Evolutionary conservation across 805 yeast genomes (phyloP).

Genomic region (Yamadazyma nakazawae): DNA sequence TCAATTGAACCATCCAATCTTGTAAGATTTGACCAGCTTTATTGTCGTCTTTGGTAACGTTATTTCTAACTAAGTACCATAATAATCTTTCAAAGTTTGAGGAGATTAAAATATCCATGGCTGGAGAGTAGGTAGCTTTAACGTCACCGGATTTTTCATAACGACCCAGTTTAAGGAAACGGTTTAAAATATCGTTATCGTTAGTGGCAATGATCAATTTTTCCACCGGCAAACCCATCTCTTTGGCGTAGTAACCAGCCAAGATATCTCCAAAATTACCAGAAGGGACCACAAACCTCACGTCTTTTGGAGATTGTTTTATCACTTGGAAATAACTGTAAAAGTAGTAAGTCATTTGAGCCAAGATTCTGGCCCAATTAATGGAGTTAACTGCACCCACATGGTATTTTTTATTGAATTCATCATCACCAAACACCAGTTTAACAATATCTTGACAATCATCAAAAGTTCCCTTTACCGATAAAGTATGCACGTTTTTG

Average conservation of each 20-base stretch:
- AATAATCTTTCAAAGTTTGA: conserved; percentile 94
- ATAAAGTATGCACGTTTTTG: conserved; percentile 87
- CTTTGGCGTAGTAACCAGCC: conserved; percentile 92
- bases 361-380: conserved; percentile 98
- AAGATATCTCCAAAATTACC: conserved; percentile 98
- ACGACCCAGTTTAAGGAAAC: conserved; percentile 83
- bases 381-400: conserved; percentile 98
- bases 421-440: conserved; percentile 83
- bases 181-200: conserved; percentile 89
- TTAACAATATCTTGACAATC: conserved; percentile 98
- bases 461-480: conserved; percentile 95
- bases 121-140: conserved; percentile 90
- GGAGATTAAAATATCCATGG: conserved; percentile 96
- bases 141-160: conserved; percentile 75
- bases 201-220: conserved; percentile 91
- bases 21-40: conserved; percentile 73
- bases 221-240: conserved; percentile 92
- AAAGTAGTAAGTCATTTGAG: conserved; percentile 96
- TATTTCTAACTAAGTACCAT: conserved; percentile 87
- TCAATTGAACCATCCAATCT: conserved; percentile 76
- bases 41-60: conserved; percentile 50
- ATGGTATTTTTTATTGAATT: conserved; percentile 85
- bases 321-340: conserved; percentile 78
- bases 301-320: conserved; percentile 39
- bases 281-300: conserved; percentile 90